Evolutionary conservation across 2,329 filamentous ascomycete species (phyloP).

Genomic region (Apiospora hydei): DNA sequence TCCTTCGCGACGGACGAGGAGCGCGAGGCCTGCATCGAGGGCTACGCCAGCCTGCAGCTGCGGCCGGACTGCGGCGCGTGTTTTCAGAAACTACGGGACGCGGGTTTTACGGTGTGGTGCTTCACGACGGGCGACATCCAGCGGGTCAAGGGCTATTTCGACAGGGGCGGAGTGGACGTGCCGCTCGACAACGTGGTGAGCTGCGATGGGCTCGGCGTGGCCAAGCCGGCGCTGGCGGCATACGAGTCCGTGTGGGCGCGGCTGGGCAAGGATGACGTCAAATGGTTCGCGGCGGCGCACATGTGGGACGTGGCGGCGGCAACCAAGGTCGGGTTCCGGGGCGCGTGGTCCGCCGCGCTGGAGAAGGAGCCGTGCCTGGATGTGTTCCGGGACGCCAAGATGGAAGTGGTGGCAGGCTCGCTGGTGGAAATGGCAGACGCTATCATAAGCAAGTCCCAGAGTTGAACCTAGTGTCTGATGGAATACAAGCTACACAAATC

Average conservation of each 20-base stretch:
- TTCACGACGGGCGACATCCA: conserved; percentile 59
- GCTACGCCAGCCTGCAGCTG: conserved; percentile 46
- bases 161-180: conserved; percentile 57
- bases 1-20: conserved; percentile 52
- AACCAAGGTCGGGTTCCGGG: conserved; percentile 55
- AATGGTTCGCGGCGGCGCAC: conserved; percentile 66
- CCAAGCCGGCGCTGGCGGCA: conserved; percentile 56
- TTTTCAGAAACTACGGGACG: conserved; percentile 49
- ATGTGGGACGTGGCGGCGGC: conserved; percentile 66
- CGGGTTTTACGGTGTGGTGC: conserved; percentile 60
- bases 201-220: conserved; percentile 56
- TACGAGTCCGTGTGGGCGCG: conserved; percentile 53
- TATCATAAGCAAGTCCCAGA: conserved; percentile 9
- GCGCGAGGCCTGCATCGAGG: conserved; percentile 46
- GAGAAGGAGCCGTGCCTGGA: conserved; percentile 59
- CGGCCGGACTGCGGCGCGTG: conserved; percentile 50
- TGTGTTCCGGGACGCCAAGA: conserved; percentile 52
- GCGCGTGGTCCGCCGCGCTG: conserved; percentile 60
- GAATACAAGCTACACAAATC: background rate
- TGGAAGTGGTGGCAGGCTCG: conserved; percentile 57
- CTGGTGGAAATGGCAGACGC: conserved; percentile 56
- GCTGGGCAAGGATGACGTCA: conserved; percentile 46
- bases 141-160: conserved; percentile 60
- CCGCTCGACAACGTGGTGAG: conserved; percentile 57
- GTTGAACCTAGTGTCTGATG: background rate